These are phyloP conservation scores for Tulasnella sp. DNA, from an alignment of 768 basidiomycete species.

Conservation along the genomic window DNA sequence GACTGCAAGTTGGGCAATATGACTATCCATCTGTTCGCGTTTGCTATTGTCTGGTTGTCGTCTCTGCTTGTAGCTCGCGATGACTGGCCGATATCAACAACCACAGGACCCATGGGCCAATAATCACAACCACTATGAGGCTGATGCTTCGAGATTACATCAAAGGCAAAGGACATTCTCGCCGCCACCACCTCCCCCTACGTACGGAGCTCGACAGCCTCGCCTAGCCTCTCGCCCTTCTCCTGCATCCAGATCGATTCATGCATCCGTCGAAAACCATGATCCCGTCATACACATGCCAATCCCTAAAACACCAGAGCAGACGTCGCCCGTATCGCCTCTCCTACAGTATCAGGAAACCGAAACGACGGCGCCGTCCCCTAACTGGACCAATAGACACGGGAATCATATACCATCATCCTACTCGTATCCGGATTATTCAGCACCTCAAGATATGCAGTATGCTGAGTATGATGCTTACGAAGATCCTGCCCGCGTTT, in stretches of 20 bases:
- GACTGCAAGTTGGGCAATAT: no score
- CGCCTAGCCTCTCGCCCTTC: slow-evolving; percentile 5
- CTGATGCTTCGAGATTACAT: not conserved
- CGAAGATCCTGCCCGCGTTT: not conserved
- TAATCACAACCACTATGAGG: not conserved
- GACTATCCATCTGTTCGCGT: no score
- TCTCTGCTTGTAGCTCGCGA: no score
- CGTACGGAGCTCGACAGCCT: slow-evolving; percentile 4
- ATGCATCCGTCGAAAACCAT: not conserved
- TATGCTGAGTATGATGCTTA: slow-evolving; percentile 6
- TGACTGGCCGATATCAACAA: no score
- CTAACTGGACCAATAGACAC: not conserved
- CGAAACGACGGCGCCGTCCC: not conserved
- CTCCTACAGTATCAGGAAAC: slow-evolving; percentile 13
- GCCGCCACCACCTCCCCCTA: slow-evolving; percentile 6
- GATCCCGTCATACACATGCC: slow-evolving; percentile 8
- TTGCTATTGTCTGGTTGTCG: no score
- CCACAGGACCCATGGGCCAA: no score
- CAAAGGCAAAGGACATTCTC: not conserved
- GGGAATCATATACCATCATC: not conserved
- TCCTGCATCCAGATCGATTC: not conserved
- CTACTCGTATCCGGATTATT: slow-evolving; percentile 2
- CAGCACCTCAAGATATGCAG: not conserved
- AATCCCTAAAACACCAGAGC: slow-evolving; percentile 4
- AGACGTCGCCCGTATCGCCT: slow-evolving; percentile 11